Evolutionary conservation across 108 stramenopile genomes (phyloP).

Genomic region (Skeletonema tropicum): DNA sequence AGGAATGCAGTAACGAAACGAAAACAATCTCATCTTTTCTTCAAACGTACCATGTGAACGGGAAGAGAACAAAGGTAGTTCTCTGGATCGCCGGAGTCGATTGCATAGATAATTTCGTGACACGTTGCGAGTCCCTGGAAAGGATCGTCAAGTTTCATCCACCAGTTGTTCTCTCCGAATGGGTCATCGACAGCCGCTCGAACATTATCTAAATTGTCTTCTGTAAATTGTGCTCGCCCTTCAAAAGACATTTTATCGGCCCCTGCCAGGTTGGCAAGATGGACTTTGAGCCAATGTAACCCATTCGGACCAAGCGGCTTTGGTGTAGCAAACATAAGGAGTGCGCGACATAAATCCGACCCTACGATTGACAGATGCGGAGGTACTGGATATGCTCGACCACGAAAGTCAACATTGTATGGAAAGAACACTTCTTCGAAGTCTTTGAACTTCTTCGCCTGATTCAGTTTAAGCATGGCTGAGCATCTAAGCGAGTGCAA

Average conservation of each 20-base stretch:
- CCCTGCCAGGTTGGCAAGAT: slow-evolving; percentile 97
- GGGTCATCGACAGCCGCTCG: slow-evolving; percentile 83
- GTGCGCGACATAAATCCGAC: slow-evolving; percentile 94
- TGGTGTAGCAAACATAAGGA: slow-evolving; percentile 90
- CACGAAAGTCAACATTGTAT: slow-evolving; percentile 99
- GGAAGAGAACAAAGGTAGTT: slow-evolving; percentile 88
- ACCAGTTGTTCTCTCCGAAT: slow-evolving; percentile 89
- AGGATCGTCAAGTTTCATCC: slow-evolving; percentile 95
- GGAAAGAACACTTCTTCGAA: slow-evolving; percentile 95
- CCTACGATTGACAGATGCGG: slow-evolving; percentile 98
- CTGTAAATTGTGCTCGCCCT: slow-evolving; percentile 90
- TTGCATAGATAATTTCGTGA: slow-evolving; percentile 90
- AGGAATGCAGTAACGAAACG: background rate
- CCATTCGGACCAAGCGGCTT: slow-evolving; percentile 92
- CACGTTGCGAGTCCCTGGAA: slow-evolving; percentile 99
- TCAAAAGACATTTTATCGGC: slow-evolving; percentile 92
- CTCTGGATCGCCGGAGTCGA: slow-evolving; percentile 91
- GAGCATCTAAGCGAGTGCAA: slow-evolving; percentile 89
- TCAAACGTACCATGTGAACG: slow-evolving; percentile 79
- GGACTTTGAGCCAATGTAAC: slow-evolving; percentile 96
- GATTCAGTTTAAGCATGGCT: slow-evolving; percentile 81
- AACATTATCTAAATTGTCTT: slow-evolving; percentile 88
- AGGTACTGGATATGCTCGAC: slow-evolving; percentile 97
- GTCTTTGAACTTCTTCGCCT: slow-evolving; percentile 87
- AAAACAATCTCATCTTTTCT: background rate